Evolutionary conservation across 306 rosid genomes (phyloP).

Genomic region (Trichosanthes cucumerina): DNA sequence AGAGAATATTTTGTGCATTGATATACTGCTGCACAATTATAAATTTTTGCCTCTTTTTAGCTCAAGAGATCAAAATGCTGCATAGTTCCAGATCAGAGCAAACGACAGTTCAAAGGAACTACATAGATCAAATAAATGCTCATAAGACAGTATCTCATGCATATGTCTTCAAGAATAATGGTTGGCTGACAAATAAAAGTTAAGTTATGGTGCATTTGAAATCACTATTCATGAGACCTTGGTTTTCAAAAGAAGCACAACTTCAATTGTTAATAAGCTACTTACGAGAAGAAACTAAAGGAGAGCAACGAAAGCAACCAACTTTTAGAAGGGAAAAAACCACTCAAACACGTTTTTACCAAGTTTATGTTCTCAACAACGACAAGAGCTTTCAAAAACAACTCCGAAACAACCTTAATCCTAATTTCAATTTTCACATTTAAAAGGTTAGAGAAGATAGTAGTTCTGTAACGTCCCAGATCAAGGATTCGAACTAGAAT

Average conservation of each 20-base stretch:
- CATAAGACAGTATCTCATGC: not conserved
- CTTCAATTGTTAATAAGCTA: not conserved
- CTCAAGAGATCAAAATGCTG: not conserved
- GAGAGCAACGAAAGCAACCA: not conserved
- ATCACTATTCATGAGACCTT: not conserved
- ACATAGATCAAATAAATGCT: not conserved
- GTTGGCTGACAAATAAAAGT: not conserved
- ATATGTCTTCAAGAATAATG: not conserved
- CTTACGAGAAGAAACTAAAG: not conserved
- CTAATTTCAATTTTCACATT: not conserved
- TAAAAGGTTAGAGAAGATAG: not conserved
- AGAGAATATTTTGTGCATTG: not conserved
- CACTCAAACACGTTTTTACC: not conserved
- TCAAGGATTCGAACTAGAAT: too few species aligned
- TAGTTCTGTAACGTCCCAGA: too few species aligned
- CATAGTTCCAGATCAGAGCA: not conserved
- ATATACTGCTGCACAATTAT: not conserved
- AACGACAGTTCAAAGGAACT: not conserved
- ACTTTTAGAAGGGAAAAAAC: not conserved
- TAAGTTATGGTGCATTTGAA: not conserved
- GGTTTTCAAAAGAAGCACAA: not conserved
- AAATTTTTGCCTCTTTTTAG: not conserved
- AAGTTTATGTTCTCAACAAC: not conserved
- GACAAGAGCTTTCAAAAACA: not conserved
- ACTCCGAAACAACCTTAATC: not conserved